These are phyloP conservation scores for Biscogniauxia sp. DNA, from an alignment of 2,329 filamentous ascomycete species.

Conservation along the genomic window DNA sequence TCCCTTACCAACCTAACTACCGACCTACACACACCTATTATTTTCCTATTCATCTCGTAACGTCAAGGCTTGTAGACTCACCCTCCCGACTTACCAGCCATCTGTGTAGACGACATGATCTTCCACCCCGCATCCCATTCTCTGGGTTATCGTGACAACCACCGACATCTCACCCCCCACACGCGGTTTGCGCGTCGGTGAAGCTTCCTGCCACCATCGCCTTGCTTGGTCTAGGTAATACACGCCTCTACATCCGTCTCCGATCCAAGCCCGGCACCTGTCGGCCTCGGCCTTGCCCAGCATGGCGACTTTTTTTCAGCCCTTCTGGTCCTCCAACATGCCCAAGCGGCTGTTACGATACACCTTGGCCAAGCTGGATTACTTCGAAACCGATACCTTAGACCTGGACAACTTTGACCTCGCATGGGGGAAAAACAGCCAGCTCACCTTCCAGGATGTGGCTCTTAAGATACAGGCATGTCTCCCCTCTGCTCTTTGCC, in stretches of 20 bases:
- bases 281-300: constrained; percentile 19
- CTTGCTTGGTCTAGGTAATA: neutral
- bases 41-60: neutral
- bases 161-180: constrained; percentile 20
- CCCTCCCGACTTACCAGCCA: constrained; percentile 9
- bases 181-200: constrained; percentile 26
- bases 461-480: constrained; percentile 74
- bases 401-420: constrained; percentile 86
- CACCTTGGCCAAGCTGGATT: constrained; percentile 76
- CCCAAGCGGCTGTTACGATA: constrained; percentile 88
- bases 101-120: constrained; percentile 30
- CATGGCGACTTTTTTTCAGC: constrained; percentile 73
- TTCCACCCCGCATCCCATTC: constrained; percentile 31
- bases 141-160: constrained; percentile 30
- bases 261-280: neutral
- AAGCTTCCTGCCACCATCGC: constrained; percentile 8
- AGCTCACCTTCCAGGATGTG: constrained; percentile 83
- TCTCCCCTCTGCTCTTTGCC: constrained; percentile 7
- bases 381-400: constrained; percentile 83
- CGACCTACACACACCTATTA: neutral
- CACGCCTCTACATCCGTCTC: constrained; percentile 2
- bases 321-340: constrained; percentile 67
- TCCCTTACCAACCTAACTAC: neutral
- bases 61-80: neutral
- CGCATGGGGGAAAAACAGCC: constrained; percentile 75